phyloP scores from a whole-genome alignment of 352 stramenopile genomes.

The Phytophthora aleatoria region DNA sequence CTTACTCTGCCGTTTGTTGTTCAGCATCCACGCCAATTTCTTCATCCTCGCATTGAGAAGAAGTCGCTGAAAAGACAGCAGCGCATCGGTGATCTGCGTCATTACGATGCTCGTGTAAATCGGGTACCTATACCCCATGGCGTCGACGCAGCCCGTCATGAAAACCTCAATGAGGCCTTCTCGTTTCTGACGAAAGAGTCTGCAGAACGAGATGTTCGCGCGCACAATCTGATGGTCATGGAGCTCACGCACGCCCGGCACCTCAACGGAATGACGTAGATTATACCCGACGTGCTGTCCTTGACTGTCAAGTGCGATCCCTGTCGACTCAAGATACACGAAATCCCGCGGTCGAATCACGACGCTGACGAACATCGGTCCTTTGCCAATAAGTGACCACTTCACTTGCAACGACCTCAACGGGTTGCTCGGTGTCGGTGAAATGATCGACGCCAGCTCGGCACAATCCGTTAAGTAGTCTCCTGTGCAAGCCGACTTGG shows the following conservation, averaged over 20 bases:
- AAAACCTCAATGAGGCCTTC: conserved; percentile 38
- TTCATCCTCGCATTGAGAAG: conserved; percentile 62
- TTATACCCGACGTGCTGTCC: conserved; percentile 49
- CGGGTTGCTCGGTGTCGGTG: conserved; percentile 34
- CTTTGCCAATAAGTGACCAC: conserved; percentile 39
- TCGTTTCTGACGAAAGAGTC: conserved; percentile 42
- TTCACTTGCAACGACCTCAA: conserved; percentile 41
- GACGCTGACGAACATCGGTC: conserved; percentile 34
- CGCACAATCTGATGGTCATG: conserved; percentile 45
- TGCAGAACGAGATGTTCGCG: conserved; percentile 45
- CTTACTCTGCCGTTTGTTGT: conserved; percentile 9
- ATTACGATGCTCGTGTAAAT: conserved; percentile 39
- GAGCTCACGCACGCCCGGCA: conserved; percentile 38
- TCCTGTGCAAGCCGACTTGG: conserved; percentile 41
- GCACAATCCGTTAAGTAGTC: conserved; percentile 39
- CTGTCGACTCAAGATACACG: conserved; percentile 53
- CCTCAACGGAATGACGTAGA: conserved; percentile 43
- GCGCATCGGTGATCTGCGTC: conserved; percentile 31
- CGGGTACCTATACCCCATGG: conserved; percentile 30
- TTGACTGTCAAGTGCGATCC: conserved; percentile 37
- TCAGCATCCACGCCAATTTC: conserved; percentile 65
- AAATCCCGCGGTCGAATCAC: conserved; percentile 44
- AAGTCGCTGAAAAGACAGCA: conserved; percentile 38
- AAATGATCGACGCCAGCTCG: conserved; percentile 38
- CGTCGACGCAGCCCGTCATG: conserved; percentile 39